Conservation (phyloP, 2,329 filamentous ascomycete species). For the Curvularia sp. region DNA sequence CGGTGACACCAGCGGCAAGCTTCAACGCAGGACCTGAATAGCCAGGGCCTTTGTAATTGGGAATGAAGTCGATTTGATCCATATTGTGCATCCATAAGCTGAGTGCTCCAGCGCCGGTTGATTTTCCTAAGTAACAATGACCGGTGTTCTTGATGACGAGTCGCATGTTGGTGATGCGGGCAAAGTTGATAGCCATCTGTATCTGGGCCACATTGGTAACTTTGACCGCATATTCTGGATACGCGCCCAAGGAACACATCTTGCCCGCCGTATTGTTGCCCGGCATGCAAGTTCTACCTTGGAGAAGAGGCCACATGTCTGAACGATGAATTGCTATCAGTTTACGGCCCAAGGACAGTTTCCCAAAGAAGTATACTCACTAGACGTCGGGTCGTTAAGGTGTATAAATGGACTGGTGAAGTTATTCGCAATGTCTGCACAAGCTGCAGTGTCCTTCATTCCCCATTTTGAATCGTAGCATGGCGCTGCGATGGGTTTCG, state of each 20-base stretch:
- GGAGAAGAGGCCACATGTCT: constrained; percentile 37
- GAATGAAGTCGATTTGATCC: constrained; percentile 38
- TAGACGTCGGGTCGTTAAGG: constrained; percentile 19
- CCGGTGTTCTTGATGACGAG: constrained; percentile 45
- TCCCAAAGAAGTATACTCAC: no score
- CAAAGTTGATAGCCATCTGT: constrained; percentile 42
- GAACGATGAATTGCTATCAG: no score
- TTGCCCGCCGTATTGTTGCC: constrained; percentile 29
- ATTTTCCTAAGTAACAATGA: constrained; percentile 42
- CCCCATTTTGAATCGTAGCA: constrained; percentile 29
- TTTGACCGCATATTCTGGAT: constrained; percentile 37
- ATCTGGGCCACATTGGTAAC: constrained; percentile 36
- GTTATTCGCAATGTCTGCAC: constrained; percentile 15
- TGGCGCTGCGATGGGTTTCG: constrained; percentile 25
- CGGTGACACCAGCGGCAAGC: constrained; percentile 39
- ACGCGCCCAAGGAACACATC: constrained; percentile 38
- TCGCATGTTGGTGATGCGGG: constrained; percentile 32
- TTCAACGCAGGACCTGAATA: constrained; percentile 42
- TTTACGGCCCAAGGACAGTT: no score
- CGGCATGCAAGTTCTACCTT: constrained; percentile 40
- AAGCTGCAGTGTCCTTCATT: constrained; percentile 14
- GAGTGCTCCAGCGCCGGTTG: constrained; percentile 30
- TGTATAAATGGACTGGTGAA: constrained; percentile 40
- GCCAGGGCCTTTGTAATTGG: constrained; percentile 30
- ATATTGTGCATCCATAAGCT: constrained; percentile 44